Evolutionary conservation across 306 rosid genomes (phyloP), one percentile per base, ranked within the genome.

Genomic region (Cicer bijugum): DNA sequence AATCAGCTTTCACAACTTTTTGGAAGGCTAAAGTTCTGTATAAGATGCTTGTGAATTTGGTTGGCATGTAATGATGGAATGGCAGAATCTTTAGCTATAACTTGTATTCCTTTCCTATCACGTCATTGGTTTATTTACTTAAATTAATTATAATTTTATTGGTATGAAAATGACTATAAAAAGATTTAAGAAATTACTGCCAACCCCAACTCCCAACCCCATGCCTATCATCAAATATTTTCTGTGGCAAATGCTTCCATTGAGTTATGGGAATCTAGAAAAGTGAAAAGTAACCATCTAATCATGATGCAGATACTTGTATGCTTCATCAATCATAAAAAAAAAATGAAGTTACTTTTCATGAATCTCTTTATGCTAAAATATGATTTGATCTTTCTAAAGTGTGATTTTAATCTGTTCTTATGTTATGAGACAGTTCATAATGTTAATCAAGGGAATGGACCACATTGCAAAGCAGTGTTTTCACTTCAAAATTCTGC

Each of bases 401-500:
- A 68, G 42, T 48, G 53, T 15, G 69, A 42, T 52, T 74, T 79
- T 62, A 33, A 15, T 56, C 55, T 67, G 81, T 69, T 57, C 50
- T 55, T 52, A 15, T 88, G 59, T 35, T 78, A 56, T 87, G 84
- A 64, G 75, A 73, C 90, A 93, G 98, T 82, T 81, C 62, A 79
- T 51, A 69, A 77, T 59, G 67, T 71, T 52, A 81, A 83, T 63
- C 83, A 82, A 76, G 97, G 82, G 60, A 81, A 84, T 75, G 88
- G 84, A 74, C 91, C 88, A 64, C 74, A 77, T 56, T 89, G 98
- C 69, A 80, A 71, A 15, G 87, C 89, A 53, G 80, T 87, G 72
- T 89, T 90, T 85, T 81, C 90, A 77, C 76, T 89, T 69, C 75
- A 82, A 82, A 83, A 77, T 70, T 93, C 91, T 67, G 81, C 87